Evolutionary conservation across 2,329 filamentous ascomycete species (phyloP), one percentile per base, ranked within the genome.

Genomic region (Cladophialophora chaetospira): DNA sequence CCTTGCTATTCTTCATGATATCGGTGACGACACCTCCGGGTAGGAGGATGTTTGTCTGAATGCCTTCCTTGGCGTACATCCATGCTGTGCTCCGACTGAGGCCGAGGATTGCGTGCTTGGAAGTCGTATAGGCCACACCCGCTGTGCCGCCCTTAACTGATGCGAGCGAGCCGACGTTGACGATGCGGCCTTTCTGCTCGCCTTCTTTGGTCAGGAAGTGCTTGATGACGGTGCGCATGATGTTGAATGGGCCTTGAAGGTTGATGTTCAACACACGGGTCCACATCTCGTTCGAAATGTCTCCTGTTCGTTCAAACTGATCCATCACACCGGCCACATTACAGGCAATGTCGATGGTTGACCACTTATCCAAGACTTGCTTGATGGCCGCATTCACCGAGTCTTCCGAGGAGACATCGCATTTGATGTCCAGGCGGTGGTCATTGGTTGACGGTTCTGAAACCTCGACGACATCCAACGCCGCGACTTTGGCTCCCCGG

Each of bases 11-110:
- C 50, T 44, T 53, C 29, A 45, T 36, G 40, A 53, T 35, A 8
- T 53, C 42, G 6, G 50, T 53, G 13, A 10, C 40, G 23, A 53
- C 50, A 26, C 50, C 50, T 10, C 50, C 50, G 28, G 50, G 50
- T 5, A 45, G 31, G 25, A 45, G 50, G 3, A 53, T 33, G 48
- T 53, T 53, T 17, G 33, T 42, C 19, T 44, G 50, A 23, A 53
- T 53, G 5, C 42, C 50, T 21, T 53, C 50, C 31, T 53, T 53
- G 19, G 50, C 50, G 35, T 53, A 53, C 50, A 44, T 45, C 50
- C 50, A 45, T 13, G 38, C 26, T 11, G 50, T 53, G 50, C 19
- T 53, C 15, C 50, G 50, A 13, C 38, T 45, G 9, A 53, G 50
- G 21, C 50, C 50, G 17, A 53, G 50, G 13, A 53, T 6, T 13